Evolutionary conservation across 306 rosid species (phyloP).

Genomic region (Styphnolobium japonicum): DNA sequence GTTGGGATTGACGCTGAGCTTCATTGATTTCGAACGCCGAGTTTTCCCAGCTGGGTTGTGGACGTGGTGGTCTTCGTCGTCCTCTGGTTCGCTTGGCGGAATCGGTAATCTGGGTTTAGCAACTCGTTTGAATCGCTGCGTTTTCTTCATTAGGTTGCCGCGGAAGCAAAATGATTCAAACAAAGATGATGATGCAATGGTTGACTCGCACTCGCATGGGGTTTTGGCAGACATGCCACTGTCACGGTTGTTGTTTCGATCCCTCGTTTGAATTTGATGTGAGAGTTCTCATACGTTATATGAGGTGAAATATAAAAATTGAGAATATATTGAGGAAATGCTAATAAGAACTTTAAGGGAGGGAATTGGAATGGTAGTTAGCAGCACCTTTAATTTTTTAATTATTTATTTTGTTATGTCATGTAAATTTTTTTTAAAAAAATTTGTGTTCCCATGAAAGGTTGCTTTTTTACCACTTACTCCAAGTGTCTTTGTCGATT

Average conservation of each 20-base stretch:
- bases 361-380: no score
- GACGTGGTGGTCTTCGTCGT: not conserved
- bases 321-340: no score
- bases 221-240: no score
- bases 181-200: not conserved
- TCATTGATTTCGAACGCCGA: conserved; percentile 27
- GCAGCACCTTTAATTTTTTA: no score
- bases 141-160: conserved; percentile 39
- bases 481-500: no score
- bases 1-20: conserved; percentile 22
- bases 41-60: conserved; percentile 13
- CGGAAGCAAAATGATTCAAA: conserved; percentile 35
- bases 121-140: conserved; percentile 54
- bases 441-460: no score
- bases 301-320: no score
- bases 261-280: not conserved
- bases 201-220: not conserved
- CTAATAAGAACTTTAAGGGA: no score
- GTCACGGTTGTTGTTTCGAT: not conserved
- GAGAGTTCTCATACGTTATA: no score
- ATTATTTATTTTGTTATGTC: no score
- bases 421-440: no score
- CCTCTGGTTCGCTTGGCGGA: conserved; percentile 14
- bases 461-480: no score
- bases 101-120: conserved; percentile 36